phyloP scores from a whole-genome alignment of 2,329 filamentous ascomycete species.

The Calonectria multiphialidica region DNA sequence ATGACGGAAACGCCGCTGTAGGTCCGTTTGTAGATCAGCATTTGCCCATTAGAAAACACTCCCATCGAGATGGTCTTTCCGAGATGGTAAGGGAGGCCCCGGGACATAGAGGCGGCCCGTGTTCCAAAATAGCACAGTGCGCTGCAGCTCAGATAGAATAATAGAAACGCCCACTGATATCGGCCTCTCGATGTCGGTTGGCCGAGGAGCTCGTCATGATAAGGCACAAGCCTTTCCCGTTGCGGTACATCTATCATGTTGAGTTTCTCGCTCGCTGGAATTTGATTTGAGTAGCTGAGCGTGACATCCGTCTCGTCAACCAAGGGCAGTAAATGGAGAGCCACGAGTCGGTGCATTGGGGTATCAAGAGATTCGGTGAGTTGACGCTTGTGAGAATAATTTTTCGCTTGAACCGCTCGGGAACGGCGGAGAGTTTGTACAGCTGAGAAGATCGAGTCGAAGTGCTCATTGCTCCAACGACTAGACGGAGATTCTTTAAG shows the following conservation, averaged over 20 bases:
- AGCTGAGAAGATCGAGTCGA: background rate
- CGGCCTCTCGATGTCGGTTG: background rate
- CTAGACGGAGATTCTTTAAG: background rate
- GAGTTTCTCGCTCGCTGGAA: conserved; percentile 8
- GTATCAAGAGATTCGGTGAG: conserved; percentile 14
- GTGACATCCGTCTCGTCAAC: background rate
- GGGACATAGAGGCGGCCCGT: background rate
- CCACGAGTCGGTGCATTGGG: background rate
- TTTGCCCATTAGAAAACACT: background rate
- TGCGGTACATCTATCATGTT: background rate
- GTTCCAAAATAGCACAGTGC: background rate
- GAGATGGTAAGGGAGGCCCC: background rate
- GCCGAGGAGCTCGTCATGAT: background rate
- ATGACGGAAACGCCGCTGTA: background rate
- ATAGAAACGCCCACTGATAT: background rate
- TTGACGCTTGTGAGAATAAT: conserved; percentile 18
- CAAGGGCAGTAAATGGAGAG: background rate
- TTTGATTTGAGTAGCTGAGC: conserved; percentile 8
- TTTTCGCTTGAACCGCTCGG: background rate
- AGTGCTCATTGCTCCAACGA: background rate
- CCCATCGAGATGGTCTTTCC: background rate
- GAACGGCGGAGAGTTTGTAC: background rate
- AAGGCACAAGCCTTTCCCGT: background rate
- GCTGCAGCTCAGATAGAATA: background rate
- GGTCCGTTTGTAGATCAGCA: background rate